phyloP scores from a whole-genome alignment of 768 basidiomycete species.

The Daedaleopsis sinensis region DNA sequence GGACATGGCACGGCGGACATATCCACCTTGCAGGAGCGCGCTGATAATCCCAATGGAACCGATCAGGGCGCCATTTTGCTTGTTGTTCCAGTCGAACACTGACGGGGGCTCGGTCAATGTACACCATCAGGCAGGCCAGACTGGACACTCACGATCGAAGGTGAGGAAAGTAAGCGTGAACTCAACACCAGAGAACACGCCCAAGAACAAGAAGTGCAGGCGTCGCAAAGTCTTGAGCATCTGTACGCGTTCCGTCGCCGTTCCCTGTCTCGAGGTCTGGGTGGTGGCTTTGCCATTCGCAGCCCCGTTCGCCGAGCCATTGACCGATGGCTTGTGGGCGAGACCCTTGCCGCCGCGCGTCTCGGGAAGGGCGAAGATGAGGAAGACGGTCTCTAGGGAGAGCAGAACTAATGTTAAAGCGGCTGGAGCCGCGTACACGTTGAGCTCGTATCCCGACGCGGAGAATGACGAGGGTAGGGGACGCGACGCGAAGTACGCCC shows the following conservation, averaged over 20 bases:
- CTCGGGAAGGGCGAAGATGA: slow-evolving; percentile 80
- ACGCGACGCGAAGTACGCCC: slow-evolving; percentile 93
- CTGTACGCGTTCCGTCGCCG: slow-evolving; percentile 52
- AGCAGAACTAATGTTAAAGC: slow-evolving; percentile 79
- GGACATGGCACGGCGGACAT: slow-evolving; percentile 81
- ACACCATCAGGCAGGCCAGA: slow-evolving; percentile 1
- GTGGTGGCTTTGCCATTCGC: slow-evolving; percentile 19
- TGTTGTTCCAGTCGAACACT: slow-evolving; percentile 92
- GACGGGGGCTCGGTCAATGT: slow-evolving; percentile 1
- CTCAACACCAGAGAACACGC: slow-evolving; percentile 92
- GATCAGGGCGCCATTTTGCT: slow-evolving; percentile 84
- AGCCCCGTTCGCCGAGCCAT: slow-evolving; percentile 25
- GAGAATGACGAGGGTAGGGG: slow-evolving; percentile 64
- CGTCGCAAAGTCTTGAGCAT: slow-evolving; percentile 62
- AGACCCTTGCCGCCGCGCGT: slow-evolving; percentile 63
- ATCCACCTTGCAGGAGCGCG: slow-evolving; percentile 90
- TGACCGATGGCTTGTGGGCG: slow-evolving; percentile 19
- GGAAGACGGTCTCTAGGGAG: slow-evolving; percentile 76
- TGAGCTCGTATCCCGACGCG: slow-evolving; percentile 65
- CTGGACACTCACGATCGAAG: slow-evolving; percentile 68
- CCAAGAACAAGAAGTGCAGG: slow-evolving; percentile 85
- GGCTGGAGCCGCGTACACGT: slow-evolving; percentile 92
- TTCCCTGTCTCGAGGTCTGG: slow-evolving; percentile 17
- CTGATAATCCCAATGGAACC: slow-evolving; percentile 89
- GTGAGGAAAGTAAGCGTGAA: slow-evolving; percentile 97